Evolutionary conservation across 1,284 basidiomycete genomes (phyloP), one percentile per base, ranked within the genome.

Genomic region (Naganishia sp.): DNA sequence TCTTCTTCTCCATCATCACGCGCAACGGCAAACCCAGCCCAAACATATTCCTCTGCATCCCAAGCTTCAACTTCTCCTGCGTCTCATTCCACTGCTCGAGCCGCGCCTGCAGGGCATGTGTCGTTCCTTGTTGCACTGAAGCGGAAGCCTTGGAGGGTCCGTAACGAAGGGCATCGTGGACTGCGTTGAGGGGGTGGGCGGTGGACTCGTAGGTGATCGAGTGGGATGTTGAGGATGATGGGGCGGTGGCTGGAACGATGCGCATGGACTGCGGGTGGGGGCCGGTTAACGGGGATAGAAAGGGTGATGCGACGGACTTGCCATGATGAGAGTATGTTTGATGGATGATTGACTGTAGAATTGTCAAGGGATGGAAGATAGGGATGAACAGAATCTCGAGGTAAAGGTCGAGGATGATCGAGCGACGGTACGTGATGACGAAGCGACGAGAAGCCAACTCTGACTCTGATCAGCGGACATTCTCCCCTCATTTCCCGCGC

Each of bases 1-100:
- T 85, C 83, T 90, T 90, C 73, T 94, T 85, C 79, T 99, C 95
- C 95, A 99, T 98, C 72, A 95, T 83, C 66, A 87, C 82, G 51
- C 94, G 85, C 77, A 96, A 85, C 6, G 95, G 95, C 43, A 90
- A 88, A 72, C 91, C 90, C 71, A 98, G 77, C 45, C 95, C 95
- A 75, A 89, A 90, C 45, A 88, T 80, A 79, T 94, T 88, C 63
- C 94, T 86, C 76, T 93, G 86, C 80, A 96, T 82, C 51, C 87
- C 92, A 68, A 96, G 83, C 77, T 90, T 90, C 66, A 94, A 77
- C 77, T 90, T 89, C 76, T 92, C 89, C 77, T 95, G 92, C 6
- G 94, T 94, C 71, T 87, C 87, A 66, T 93, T 88, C 95, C 95
- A 99, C 92, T 96, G 77, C 68, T 78, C 73, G 18, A 80, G 68